phyloP scores from a whole-genome alignment of 1,284 basidiomycete species.

The Butyriboletus appendiculatus region DNA sequence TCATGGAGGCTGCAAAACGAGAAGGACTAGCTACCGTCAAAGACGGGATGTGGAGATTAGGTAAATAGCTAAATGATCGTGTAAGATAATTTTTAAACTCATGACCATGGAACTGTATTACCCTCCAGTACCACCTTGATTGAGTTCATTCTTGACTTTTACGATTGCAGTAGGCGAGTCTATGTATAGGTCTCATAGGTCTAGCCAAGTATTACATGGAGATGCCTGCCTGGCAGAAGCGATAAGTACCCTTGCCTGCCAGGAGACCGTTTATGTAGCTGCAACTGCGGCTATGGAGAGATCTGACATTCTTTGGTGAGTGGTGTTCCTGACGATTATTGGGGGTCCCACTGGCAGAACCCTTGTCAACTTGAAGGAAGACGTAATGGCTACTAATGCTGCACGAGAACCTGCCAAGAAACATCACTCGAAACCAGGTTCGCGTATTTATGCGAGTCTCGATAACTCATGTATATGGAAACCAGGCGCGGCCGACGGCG shows the following conservation, averaged over 20 bases:
- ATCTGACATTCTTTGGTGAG: no score
- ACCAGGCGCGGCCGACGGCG: no score
- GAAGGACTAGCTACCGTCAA: constrained; percentile 73
- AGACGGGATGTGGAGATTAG: constrained; percentile 76
- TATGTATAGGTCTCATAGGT: no score
- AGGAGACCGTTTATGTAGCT: neutral
- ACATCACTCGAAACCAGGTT: neutral
- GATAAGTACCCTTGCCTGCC: neutral
- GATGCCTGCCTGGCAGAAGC: neutral
- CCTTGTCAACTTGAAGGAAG: neutral
- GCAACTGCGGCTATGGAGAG: neutral
- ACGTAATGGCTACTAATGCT: no score
- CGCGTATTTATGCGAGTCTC: neutral
- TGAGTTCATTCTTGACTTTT: neutral
- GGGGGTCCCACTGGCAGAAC: no score
- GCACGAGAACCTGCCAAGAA: neutral
- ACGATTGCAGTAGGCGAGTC: neutral
- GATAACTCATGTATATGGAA: no score
- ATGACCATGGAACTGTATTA: neutral
- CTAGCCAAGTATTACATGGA: neutral
- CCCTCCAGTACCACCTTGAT: neutral
- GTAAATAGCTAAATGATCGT: constrained; percentile 20
- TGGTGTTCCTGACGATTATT: no score
- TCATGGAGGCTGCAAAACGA: constrained; percentile 76
- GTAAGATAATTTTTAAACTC: neutral